Conservation (phyloP, 1,139 yeast species). For the Protomyces macrosporus region DNA sequence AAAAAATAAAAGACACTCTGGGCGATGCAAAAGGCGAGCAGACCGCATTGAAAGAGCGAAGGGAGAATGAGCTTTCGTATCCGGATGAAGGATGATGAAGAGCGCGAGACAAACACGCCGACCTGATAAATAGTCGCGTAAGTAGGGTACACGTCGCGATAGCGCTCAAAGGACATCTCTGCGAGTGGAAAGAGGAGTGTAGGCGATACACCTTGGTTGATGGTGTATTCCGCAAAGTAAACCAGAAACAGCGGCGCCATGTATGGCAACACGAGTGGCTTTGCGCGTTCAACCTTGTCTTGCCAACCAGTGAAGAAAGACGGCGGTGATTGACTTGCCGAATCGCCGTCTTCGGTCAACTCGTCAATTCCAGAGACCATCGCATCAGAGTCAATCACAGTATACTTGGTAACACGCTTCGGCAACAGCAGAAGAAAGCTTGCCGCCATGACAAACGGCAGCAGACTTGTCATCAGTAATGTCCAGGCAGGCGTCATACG, state of each 20-base stretch:
- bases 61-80: slow-evolving; percentile 56
- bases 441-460: slow-evolving; percentile 47
- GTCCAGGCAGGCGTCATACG: slow-evolving; percentile 46
- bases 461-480: slow-evolving; percentile 36
- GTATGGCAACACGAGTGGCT: slow-evolving; percentile 57
- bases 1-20: slow-evolving; percentile 60
- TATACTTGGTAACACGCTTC: not conserved
- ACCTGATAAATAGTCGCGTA: slow-evolving; percentile 89
- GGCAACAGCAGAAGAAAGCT: slow-evolving; percentile 43
- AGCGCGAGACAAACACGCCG: slow-evolving; percentile 86
- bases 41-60: slow-evolving; percentile 62
- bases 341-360: not conserved
- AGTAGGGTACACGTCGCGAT: slow-evolving; percentile 83
- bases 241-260: slow-evolving; percentile 82
- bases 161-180: slow-evolving; percentile 46
- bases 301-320: not conserved
- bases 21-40: slow-evolving; percentile 52
- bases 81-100: slow-evolving; percentile 65
- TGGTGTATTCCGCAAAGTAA: slow-evolving; percentile 77
- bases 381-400: not conserved
- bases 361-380: not conserved
- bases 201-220: slow-evolving; percentile 71
- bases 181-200: slow-evolving; percentile 26
- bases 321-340: no score
- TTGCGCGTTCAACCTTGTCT: slow-evolving; percentile 26